Evolutionary conservation across 1,284 basidiomycete genomes (phyloP), one percentile per base, ranked within the genome.

Genomic region (Stygiomarasmius scandens): DNA sequence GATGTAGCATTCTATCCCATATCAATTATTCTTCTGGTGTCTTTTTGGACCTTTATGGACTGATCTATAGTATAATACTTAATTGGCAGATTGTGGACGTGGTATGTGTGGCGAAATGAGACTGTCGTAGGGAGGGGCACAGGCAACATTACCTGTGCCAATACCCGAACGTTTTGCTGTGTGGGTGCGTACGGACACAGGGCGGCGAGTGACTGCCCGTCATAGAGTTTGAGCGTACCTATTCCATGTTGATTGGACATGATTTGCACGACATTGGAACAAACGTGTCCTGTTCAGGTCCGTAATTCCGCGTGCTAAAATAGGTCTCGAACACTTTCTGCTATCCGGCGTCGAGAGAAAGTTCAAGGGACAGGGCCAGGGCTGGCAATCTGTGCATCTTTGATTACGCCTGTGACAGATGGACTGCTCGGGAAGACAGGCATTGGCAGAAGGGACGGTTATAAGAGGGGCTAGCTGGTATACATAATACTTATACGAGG

Each of bases 1-100:
- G 74, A 77, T 60, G 66, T 79, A 50, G 75, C 78, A 8, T 50
- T 75, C 12, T 74, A 76, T 57, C 78, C 78, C 3, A 49, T 80
- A 12, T 62, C 62, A 38, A 53, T 74, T 16, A 78, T 80, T 60
- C 58, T 68, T 20, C 14, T 71, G 19, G 67, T 77, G 48, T 73
- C 74, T 4, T 66, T 70, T 61, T 77, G 72, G 73, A 70, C 52
- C 32, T 49, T 61, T 32, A 44, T 46, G 51, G 46, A 49, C 34
- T 22, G 5, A 32, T 32, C 1, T 38, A 32, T 49, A 16, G 29
- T 55, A 23, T 36, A 16, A n/a, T 25, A 38, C 27, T 38, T 32
- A 6, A 5, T 6, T 32, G 29, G 29, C 29, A 32, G 29, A 32
- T 32, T 32, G 29, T 32, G 29, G 12, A 12, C 29, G 29, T 32